Conservation (phyloP, 2,329 filamentous ascomycete genomes). For the Chaetomium strumarium region DNA sequence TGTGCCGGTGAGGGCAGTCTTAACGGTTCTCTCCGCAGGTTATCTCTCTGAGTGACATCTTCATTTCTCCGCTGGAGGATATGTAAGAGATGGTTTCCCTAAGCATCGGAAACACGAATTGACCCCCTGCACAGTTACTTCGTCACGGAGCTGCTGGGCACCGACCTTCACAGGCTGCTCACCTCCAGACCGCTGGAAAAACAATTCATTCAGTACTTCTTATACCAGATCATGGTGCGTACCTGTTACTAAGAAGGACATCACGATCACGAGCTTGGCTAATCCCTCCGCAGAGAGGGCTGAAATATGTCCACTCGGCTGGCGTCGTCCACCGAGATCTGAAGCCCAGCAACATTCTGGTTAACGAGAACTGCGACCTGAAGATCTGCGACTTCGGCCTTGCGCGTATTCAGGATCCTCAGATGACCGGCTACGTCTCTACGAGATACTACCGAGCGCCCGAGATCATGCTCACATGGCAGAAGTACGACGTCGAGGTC, state of each 20-base stretch:
- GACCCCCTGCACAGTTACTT: conserved; percentile 64
- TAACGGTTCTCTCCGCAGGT: conserved; percentile 50
- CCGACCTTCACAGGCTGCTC: conserved; percentile 89
- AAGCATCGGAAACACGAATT: conserved; percentile 9
- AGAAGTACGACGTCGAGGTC: conserved; percentile 98
- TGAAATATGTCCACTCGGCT: conserved; percentile 99
- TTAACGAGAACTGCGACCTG: conserved; percentile 98
- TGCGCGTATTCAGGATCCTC: conserved; percentile 94
- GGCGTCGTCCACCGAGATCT: conserved; percentile 96
- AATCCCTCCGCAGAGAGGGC: conserved; percentile 60
- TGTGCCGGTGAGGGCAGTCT: conserved; percentile 14
- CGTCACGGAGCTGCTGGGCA: conserved; percentile 94
- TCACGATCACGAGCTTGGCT: neutral
- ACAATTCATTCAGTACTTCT: conserved; percentile 99
- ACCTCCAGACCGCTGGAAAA: conserved; percentile 96
- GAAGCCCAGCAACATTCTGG: conserved; percentile 97
- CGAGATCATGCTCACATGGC: conserved; percentile 99
- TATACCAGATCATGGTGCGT: conserved; percentile 95
- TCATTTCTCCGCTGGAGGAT: conserved; percentile 97
- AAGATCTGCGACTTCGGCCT: conserved; percentile 99
- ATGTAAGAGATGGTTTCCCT: conserved; percentile 57
- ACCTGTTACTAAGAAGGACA: neutral
- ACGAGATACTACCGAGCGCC: conserved; percentile 98
- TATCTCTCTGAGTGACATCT: conserved; percentile 98
- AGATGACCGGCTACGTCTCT: conserved; percentile 99